These are phyloP conservation scores for Didymella keratinophila DNA, from an alignment of 2,329 filamentous ascomycete species.

Conservation along the genomic window DNA sequence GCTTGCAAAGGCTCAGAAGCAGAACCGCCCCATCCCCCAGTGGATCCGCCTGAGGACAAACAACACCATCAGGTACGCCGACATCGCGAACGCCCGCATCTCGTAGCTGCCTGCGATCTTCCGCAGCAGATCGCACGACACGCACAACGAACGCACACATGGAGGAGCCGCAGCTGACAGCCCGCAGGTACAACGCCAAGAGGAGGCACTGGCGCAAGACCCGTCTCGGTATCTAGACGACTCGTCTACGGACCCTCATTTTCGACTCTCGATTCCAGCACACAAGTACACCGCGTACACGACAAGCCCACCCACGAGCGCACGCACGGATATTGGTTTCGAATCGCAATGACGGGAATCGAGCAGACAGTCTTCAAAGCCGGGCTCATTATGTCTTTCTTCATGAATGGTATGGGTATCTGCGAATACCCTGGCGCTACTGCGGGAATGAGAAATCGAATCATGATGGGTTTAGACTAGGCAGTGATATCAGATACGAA, in stretches of 20 bases:
- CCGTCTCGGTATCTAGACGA: conserved; percentile 93
- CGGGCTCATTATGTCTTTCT: conserved; percentile 28
- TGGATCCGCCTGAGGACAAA: conserved; percentile 98
- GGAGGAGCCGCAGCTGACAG: conserved; percentile 23
- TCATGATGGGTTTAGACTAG: conserved; percentile 49
- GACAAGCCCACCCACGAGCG: conserved; percentile 37
- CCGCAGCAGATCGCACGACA: neutral
- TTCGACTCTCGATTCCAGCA: conserved; percentile 44
- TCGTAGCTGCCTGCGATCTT: conserved; percentile 7
- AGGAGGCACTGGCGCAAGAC: conserved; percentile 99
- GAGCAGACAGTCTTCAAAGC: conserved; percentile 34
- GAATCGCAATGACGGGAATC: conserved; percentile 33
- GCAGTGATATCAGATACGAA: conserved; percentile 45
- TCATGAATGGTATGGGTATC: conserved; percentile 25
- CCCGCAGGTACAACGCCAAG: conserved; percentile 97
- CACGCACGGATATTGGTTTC: conserved; percentile 42
- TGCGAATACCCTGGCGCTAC: conserved; percentile 47
- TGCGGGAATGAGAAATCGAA: conserved; percentile 45
- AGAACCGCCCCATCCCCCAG: conserved; percentile 99
- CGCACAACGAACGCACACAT: neutral
- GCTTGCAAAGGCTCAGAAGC: conserved; percentile 99
- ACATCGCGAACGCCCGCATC: conserved; percentile 11
- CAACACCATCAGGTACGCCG: conserved; percentile 95
- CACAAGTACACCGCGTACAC: conserved; percentile 21
- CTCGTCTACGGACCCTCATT: conserved; percentile 54